Evolutionary conservation across 2,329 filamentous ascomycete species (phyloP).

Genomic region (Colletotrichum orbiculare): DNA sequence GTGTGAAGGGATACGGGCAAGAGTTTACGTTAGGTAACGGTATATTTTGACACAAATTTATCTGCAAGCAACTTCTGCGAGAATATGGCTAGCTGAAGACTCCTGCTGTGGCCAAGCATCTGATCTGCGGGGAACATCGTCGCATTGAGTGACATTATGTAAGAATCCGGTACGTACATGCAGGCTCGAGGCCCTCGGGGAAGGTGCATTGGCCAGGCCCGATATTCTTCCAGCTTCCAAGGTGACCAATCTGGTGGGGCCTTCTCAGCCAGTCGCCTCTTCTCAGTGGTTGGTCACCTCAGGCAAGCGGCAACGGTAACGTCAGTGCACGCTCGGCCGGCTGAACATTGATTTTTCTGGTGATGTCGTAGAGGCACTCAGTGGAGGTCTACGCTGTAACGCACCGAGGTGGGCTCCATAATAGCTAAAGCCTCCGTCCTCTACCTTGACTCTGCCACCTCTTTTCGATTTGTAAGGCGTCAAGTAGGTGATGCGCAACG

Average conservation of each 20-base stretch:
- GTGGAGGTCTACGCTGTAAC: slow-evolving; percentile 6
- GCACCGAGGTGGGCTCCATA: slow-evolving; percentile 22
- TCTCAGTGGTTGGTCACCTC: slow-evolving; percentile 12
- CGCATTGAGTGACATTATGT: too few species aligned
- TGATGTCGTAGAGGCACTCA: slow-evolving; percentile 26
- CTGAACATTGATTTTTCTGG: slow-evolving; percentile 25
- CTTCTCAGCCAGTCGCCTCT: background rate
- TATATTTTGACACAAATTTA: too few species aligned
- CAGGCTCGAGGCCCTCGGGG: too few species aligned
- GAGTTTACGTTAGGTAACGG: too few species aligned
- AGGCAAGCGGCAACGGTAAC: slow-evolving; percentile 30
- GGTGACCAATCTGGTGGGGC: slow-evolving; percentile 14
- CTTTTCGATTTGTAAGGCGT: slow-evolving; percentile 35
- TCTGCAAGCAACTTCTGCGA: too few species aligned
- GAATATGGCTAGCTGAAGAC: too few species aligned
- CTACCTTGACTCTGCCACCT: slow-evolving; percentile 23
- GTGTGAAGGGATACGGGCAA: too few species aligned
- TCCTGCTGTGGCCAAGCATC: too few species aligned
- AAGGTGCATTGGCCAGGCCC: slow-evolving; percentile 6
- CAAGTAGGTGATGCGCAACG: slow-evolving; percentile 32
- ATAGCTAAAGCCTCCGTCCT: slow-evolving; percentile 17
- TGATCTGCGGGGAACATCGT: too few species aligned
- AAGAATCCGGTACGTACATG: too few species aligned
- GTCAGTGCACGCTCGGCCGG: slow-evolving; percentile 29
- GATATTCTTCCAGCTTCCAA: slow-evolving; percentile 33